Percentiles rank a stretch among this genome's conserved stretches.
phyloP scores from a whole-genome alignment of 2,329 filamentous ascomycete species.

The Fusarium mundagurra region DNA sequence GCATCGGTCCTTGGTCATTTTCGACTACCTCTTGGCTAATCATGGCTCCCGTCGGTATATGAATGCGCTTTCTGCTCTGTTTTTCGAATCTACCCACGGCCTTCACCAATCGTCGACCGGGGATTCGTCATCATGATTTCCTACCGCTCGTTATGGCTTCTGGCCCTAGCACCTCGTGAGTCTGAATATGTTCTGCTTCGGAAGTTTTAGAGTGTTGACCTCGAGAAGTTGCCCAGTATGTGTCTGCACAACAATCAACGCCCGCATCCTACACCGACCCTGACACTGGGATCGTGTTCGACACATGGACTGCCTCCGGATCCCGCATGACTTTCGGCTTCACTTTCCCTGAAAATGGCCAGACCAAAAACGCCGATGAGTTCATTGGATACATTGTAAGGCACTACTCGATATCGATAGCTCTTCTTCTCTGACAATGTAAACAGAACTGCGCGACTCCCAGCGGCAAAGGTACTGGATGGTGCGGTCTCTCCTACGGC shows the following conservation, averaged over 20 bases:
- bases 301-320: background rate
- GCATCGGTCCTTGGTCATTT: background rate
- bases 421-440: background rate
- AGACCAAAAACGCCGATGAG: conserved; percentile 8
- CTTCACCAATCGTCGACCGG: background rate
- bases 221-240: background rate
- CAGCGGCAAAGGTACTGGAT: background rate
- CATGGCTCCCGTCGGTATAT: background rate
- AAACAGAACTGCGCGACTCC: conserved; percentile 7
- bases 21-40: background rate
- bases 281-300: background rate
- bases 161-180: background rate
- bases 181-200: background rate
- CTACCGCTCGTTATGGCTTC: background rate
- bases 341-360: background rate
- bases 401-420: rapidly evolving
- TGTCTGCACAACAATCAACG: conserved; percentile 6
- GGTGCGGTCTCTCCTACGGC: conserved; percentile 15
- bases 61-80: background rate
- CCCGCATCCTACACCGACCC: background rate
- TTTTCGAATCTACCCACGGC: background rate
- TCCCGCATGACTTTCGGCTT: conserved; percentile 6
- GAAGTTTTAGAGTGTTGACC: background rate
- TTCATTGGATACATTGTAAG: conserved; percentile 14
- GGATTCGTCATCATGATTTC: conserved; percentile 3